Evolutionary conservation across 106 monocot genomes (phyloP).

Genomic region (Dendrobium catenatum): DNA sequence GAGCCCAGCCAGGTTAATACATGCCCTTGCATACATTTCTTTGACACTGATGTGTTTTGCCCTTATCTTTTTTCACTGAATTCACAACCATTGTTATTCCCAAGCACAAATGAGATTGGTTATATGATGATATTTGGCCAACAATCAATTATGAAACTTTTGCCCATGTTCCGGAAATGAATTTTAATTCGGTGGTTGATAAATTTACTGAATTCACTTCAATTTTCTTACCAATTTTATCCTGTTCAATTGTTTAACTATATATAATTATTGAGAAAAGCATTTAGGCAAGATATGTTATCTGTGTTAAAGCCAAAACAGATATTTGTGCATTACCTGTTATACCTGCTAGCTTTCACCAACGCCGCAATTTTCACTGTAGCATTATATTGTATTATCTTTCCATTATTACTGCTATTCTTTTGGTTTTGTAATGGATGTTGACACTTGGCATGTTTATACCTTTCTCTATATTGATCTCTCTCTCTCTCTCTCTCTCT

Average conservation of each 20-base stretch:
- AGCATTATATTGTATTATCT: too few species aligned
- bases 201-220: background rate
- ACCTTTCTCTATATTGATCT: too few species aligned
- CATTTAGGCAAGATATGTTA: too few species aligned
- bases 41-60: background rate
- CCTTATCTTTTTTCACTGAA: background rate
- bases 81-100: background rate
- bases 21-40: background rate
- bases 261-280: too few species aligned
- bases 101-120: background rate
- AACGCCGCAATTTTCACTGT: too few species aligned
- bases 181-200: background rate
- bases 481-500: too few species aligned
- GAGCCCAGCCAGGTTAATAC: conserved; percentile 80
- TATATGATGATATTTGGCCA: background rate
- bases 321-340: too few species aligned
- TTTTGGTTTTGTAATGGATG: too few species aligned
- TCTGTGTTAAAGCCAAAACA: too few species aligned
- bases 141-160: background rate
- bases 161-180: background rate
- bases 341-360: too few species aligned
- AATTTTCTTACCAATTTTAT: background rate
- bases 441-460: too few species aligned
- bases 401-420: too few species aligned
- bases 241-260: background rate